Evolutionary conservation across 129 eudicot species (phyloP).

Genomic region (Logfia minima): DNA sequence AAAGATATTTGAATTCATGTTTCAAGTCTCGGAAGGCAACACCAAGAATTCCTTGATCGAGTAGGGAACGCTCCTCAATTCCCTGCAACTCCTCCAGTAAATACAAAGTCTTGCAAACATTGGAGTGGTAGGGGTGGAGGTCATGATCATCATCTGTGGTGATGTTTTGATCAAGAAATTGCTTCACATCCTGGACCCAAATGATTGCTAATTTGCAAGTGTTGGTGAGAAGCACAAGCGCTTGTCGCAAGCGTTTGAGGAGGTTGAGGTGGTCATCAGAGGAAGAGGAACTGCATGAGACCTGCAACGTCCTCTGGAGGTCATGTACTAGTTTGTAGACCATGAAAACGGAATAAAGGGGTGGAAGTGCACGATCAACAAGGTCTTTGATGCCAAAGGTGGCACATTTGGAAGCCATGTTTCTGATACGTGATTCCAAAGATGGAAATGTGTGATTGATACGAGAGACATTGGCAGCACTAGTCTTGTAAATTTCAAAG

Average conservation of each 20-base stretch:
- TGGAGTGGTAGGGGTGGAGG: conserved; percentile 23
- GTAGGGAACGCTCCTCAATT: conserved; percentile 37
- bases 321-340: conserved; percentile 49
- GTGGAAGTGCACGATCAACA: conserved; percentile 55
- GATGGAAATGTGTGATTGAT: conserved; percentile 35
- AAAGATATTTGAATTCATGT: conserved; percentile 40
- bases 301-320: conserved; percentile 34
- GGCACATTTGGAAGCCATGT: conserved; percentile 43
- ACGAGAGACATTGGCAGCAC: conserved; percentile 39
- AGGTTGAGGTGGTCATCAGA: conserved; percentile 36
- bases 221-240: conserved; percentile 56
- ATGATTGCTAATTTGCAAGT: conserved; percentile 54
- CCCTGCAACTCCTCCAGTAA: conserved; percentile 46
- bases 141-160: conserved; percentile 27
- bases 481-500: conserved; percentile 33
- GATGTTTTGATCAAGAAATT: conserved; percentile 28
- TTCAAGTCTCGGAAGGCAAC: conserved; percentile 50
- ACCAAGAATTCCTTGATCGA: conserved; percentile 46
- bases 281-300: conserved; percentile 25
- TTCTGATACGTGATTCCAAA: conserved; percentile 32
- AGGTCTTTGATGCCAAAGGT: conserved; percentile 33
- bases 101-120: conserved; percentile 40
- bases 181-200: conserved; percentile 61
- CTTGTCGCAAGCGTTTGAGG: conserved; percentile 57
- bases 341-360: conserved; percentile 51